phyloP scores from a whole-genome alignment of 2,329 filamentous ascomycete species.

The Fusarium aywerte region DNA sequence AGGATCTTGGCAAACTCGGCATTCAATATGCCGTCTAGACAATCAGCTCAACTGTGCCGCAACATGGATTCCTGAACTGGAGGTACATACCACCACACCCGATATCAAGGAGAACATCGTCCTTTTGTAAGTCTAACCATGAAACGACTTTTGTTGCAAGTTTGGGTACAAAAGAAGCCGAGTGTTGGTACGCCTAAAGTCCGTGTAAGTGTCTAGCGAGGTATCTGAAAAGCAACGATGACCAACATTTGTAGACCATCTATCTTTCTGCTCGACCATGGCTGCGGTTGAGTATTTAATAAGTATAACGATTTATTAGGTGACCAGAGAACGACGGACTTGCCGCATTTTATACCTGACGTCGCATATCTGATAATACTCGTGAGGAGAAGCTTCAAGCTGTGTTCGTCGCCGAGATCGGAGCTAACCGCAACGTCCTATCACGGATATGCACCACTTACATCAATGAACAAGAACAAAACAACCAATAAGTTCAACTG shows the following conservation, averaged over 20 bases:
- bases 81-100: conserved; percentile 67
- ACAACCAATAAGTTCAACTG: not conserved
- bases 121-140: conserved; percentile 67
- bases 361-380: not conserved
- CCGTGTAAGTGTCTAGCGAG: conserved; percentile 32
- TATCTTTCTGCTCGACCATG: conserved; percentile 45
- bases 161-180: conserved; percentile 72
- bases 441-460: not conserved
- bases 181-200: conserved; percentile 66
- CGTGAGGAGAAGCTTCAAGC: conserved; percentile 31
- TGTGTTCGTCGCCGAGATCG: conserved; percentile 40
- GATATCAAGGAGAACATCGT: conserved; percentile 70
- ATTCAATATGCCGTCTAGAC: conserved; percentile 67
- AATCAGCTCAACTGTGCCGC: conserved; percentile 10
- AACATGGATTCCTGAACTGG: not conserved
- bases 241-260: conserved; percentile 46
- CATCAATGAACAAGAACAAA: not conserved
- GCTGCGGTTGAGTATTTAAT: not conserved
- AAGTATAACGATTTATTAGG: not conserved
- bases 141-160: conserved; percentile 67
- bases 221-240: not conserved
- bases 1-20: conserved; percentile 62
- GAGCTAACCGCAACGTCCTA: conserved; percentile 26
- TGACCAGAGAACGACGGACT: not conserved
- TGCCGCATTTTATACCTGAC: conserved; percentile 30